These are phyloP conservation scores for Clonostachys sp. DNA, from an alignment of 2,329 filamentous ascomycete species.

Conservation along the genomic window DNA sequence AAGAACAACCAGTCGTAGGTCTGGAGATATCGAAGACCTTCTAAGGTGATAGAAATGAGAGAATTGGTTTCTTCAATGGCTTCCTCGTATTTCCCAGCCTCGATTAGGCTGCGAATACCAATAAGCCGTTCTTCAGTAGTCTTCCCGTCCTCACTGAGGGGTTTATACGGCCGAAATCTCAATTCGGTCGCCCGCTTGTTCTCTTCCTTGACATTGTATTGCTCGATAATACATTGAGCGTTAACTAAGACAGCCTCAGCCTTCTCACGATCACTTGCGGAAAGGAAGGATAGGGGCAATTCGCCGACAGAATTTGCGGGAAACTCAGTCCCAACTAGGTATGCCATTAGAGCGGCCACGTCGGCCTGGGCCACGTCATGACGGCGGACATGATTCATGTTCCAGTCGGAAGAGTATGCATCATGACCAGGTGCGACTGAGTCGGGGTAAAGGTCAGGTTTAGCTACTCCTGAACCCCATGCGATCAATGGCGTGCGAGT, in stretches of 20 bases:
- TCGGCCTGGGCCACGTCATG: constrained; percentile 94
- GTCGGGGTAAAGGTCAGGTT: constrained; percentile 55
- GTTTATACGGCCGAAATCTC: constrained; percentile 70
- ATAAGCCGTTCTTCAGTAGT: constrained; percentile 64
- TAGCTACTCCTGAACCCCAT: constrained; percentile 89
- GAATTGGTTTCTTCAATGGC: constrained; percentile 76
- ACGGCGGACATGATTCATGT: constrained; percentile 71
- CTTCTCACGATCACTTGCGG: constrained; percentile 69
- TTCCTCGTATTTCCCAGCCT: constrained; percentile 60
- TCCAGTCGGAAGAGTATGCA: constrained; percentile 88
- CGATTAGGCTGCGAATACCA: constrained; percentile 65
- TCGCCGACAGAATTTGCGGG: constrained; percentile 96
- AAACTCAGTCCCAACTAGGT: constrained; percentile 81
- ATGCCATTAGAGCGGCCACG: constrained; percentile 91
- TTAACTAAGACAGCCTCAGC: constrained; percentile 82
- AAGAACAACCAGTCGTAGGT: constrained; percentile 99
- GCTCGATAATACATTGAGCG: constrained; percentile 82
- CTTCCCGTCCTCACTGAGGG: constrained; percentile 59
- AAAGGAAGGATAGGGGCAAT: constrained; percentile 78
- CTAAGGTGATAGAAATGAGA: constrained; percentile 71
- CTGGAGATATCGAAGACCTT: constrained; percentile 88
- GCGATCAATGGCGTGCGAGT: constrained; percentile 88
- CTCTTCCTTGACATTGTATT: constrained; percentile 92
- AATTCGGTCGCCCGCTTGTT: constrained; percentile 73
- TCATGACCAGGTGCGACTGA: constrained; percentile 75